phyloP scores from a whole-genome alignment of 1,284 basidiomycete genomes.

The Meira miltonrushii region DNA sequence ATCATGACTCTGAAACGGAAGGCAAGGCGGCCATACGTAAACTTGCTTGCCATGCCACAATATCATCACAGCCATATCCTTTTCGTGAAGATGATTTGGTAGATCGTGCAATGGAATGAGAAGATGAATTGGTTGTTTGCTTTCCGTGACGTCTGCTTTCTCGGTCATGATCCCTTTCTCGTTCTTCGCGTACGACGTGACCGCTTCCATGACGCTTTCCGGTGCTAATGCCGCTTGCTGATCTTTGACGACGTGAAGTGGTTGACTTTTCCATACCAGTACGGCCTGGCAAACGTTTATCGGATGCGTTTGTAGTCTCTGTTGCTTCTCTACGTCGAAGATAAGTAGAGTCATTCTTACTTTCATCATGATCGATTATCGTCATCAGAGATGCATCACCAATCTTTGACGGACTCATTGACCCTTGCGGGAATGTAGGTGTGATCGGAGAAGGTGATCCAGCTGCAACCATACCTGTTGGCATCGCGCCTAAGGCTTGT shows the following conservation, averaged over 20 bases:
- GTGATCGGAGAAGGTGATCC: not conserved
- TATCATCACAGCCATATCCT: slow-evolving; percentile 9
- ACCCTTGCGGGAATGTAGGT: not conserved
- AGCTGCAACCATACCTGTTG: not conserved
- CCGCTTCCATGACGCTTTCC: too few species aligned
- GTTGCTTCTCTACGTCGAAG: not conserved
- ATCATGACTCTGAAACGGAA: not conserved
- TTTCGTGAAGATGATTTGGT: slow-evolving; percentile 1
- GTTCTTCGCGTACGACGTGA: too few species aligned
- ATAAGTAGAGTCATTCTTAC: not conserved
- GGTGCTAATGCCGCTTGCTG: too few species aligned
- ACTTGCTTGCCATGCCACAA: slow-evolving; percentile 5
- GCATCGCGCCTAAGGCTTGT: not conserved
- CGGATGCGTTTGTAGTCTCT: too few species aligned
- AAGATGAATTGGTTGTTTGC: not conserved
- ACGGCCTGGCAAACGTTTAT: too few species aligned
- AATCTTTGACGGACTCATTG: not conserved
- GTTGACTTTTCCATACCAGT: too few species aligned
- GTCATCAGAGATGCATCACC: not conserved
- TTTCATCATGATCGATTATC: too few species aligned
- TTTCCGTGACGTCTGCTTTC: not conserved
- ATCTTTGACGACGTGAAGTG: too few species aligned
- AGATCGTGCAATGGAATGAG: not conserved
- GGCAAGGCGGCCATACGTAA: not conserved
- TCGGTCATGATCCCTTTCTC: too few species aligned